Evolutionary conservation across 208 protist genomes (phyloP).

Genomic region (Crithidia thermophila): DNA sequence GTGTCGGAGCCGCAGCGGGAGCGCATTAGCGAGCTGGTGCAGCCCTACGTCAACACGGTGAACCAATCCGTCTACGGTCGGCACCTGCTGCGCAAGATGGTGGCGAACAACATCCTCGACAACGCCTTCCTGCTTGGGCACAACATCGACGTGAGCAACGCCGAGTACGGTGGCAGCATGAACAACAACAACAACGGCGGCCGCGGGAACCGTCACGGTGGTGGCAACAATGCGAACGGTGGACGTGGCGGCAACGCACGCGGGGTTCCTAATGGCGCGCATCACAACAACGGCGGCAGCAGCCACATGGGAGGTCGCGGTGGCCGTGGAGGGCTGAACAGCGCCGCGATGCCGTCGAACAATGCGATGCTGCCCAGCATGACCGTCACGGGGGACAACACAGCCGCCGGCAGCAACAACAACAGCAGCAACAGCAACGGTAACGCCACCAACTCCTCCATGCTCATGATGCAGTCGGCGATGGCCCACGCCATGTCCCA

Average conservation of each 20-base stretch:
- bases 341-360: no score
- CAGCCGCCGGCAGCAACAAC: no score
- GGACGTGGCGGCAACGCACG: conserved; percentile 14
- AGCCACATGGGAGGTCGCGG: conserved; percentile 8
- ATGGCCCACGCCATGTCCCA: conserved; percentile 20
- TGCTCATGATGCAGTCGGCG: conserved; percentile 2
- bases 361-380: background rate
- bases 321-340: conserved; percentile 1
- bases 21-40: conserved; percentile 55
- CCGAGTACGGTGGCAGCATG: conserved; percentile 37
- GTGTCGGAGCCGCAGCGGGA: conserved; percentile 51
- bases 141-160: conserved; percentile 39
- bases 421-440: conserved; percentile 11
- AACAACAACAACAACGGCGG: conserved; percentile 31
- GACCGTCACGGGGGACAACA: background rate
- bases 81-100: conserved; percentile 81
- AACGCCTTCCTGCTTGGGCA: conserved; percentile 33
- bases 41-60: conserved; percentile 51
- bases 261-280: conserved; percentile 15
- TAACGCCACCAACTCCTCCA: conserved; percentile 22
- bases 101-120: conserved; percentile 56
- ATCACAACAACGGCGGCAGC: conserved; percentile 27
- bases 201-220: conserved; percentile 4
- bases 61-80: conserved; percentile 70
- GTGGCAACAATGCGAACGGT: conserved; percentile 7